A percentile compares a stretch with the other conserved stretches of the same genome.
Conservation (phyloP, 2,329 filamentous ascomycete species). For the Pseudocercospora pini-densiflorae region DNA sequence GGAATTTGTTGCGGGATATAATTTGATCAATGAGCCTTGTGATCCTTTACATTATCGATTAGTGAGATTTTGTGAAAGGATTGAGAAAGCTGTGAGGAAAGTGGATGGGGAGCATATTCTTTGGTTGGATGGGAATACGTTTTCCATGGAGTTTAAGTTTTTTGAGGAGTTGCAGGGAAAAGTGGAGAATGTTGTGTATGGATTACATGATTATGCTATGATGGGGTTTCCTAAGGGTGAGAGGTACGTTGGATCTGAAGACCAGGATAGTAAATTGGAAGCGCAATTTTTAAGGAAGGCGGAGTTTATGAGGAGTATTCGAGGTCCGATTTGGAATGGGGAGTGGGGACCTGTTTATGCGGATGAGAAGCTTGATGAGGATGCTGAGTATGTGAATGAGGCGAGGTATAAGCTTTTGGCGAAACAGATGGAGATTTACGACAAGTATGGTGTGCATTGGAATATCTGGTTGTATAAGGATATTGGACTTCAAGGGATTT, state of each 20-base stretch:
- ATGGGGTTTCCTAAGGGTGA: constrained; percentile 56
- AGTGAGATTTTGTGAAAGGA: constrained; percentile 51
- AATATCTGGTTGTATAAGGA: constrained; percentile 53
- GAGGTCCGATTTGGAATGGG: constrained; percentile 57
- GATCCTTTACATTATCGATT: constrained; percentile 54
- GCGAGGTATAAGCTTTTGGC: constrained; percentile 49
- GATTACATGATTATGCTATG: constrained; percentile 59
- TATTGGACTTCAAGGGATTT: constrained; percentile 42
- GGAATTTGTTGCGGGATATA: constrained; percentile 56
- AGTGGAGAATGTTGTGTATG: constrained; percentile 22
- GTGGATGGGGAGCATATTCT: constrained; percentile 56
- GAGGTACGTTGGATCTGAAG: constrained; percentile 47
- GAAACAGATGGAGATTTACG: constrained; percentile 57
- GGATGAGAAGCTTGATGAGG: constrained; percentile 43
- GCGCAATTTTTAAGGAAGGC: constrained; percentile 53
- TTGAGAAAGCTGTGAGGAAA: constrained; percentile 52
- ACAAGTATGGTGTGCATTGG: constrained; percentile 59
- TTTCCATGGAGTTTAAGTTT: constrained; percentile 49
- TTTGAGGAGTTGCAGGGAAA: constrained; percentile 43
- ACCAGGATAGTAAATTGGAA: constrained; percentile 52
- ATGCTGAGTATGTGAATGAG: constrained; percentile 45
- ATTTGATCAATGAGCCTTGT: constrained; percentile 57
- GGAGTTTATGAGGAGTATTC: constrained; percentile 51
- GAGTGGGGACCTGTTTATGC: constrained; percentile 56
- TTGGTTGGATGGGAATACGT: constrained; percentile 44